Base-by-base conservation (phyloP, 176 grass and related monocot species). In the Phyllostachys edulis region DNA sequence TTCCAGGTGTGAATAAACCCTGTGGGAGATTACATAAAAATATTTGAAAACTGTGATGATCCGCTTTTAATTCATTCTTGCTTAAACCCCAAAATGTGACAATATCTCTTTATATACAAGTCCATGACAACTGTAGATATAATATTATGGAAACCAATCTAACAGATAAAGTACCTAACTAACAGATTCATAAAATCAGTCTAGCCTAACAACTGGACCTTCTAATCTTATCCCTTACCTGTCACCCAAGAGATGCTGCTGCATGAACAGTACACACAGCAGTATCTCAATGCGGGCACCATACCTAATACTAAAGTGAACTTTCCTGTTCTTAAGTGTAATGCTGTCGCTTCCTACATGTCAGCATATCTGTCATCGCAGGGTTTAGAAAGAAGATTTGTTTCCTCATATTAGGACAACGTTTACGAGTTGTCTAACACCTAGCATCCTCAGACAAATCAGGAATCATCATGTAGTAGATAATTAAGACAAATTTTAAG, bases 391-490 rank as follows among this genome's bases (percentile, higher is more conserved):
- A 68, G 20, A 45, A 69, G 2, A 71, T 50, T 5, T 57, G 41
- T 26, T 52, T 63, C 14, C 69, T 62, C 27, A 63, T 79, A 63
- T 71, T n/a, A 71, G 1, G 56, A 79, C 67, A 78, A 20, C 32
- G 40, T 63, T 50, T 72, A 80, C 27, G 27, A 70, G 12, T 37
- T 17, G 3, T 36, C 55, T 74, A 65, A 55, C 1, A 66, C 47
- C 45, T 59, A 71, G 4, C 38, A 65, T 72, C 45, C 76, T 42
- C 23, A 71, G 23, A 42, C 11, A 77, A 63, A 70, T 15, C 18
- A 82, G 9, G 17, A 77, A 42, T 3, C 63, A 24, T 17, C 26
- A 36, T 65, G 41, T 70, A n/a, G 4, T 36, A 44, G 14, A 75
- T 24, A 32, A 67, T 39, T 49, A 75, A 78, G 32, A 63, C 3